Conservation (phyloP, 495 filamentous ascomycete genomes). For the Cudoniella acicularis region DNA sequence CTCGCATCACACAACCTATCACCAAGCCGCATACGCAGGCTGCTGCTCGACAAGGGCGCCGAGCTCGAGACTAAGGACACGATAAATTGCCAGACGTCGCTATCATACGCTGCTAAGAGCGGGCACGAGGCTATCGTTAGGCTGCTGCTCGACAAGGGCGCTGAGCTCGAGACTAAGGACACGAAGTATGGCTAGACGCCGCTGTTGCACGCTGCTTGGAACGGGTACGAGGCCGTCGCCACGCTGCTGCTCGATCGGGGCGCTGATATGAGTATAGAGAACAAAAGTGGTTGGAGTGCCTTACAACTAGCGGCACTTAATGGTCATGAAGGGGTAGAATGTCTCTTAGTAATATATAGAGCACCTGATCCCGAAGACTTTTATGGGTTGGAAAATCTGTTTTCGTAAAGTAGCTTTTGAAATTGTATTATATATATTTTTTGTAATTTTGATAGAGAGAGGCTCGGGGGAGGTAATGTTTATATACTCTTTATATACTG, state of each 20-base stretch:
- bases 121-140: constrained; percentile 5
- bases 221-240: constrained; percentile 33
- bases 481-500: too few species aligned
- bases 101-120: constrained; percentile 23
- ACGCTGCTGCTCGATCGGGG: constrained; percentile 11
- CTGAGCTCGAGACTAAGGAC: neutral
- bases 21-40: too few species aligned
- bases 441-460: too few species aligned
- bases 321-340: neutral
- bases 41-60: neutral
- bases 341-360: too few species aligned
- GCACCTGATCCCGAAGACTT: too few species aligned
- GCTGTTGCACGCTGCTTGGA: too few species aligned
- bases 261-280: neutral
- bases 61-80: neutral
- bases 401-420: too few species aligned
- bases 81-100: constrained; percentile 26
- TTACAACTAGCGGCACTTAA: neutral
- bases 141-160: constrained; percentile 2
- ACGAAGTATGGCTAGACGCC: too few species aligned
- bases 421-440: too few species aligned
- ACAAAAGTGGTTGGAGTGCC: neutral
- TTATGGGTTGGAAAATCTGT: too few species aligned
- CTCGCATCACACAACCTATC: too few species aligned
- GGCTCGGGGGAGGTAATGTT: too few species aligned